phyloP scores from a whole-genome alignment of 177 flowering plant genomes.

The Vitis hybrid region DNA sequence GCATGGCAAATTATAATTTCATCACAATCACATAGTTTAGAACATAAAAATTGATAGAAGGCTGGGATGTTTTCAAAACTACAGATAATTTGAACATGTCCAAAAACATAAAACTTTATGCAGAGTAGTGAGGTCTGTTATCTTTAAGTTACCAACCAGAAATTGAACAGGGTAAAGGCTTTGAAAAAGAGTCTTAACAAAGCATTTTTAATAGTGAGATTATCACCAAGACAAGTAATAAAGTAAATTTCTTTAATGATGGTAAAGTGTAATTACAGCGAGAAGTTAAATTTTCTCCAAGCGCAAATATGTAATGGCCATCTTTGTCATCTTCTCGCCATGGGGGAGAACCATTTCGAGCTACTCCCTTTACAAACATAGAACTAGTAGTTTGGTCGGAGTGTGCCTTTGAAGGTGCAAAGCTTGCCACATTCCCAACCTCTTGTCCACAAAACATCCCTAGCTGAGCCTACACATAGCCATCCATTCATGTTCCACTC shows the following conservation, averaged over 20 bases:
- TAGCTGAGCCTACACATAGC: constrained; percentile 98
- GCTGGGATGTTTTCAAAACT: too few relatives aligned
- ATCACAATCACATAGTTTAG: too few relatives aligned
- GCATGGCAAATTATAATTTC: too few relatives aligned
- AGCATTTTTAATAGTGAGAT: background rate
- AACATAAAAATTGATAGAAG: too few relatives aligned
- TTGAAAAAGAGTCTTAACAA: background rate
- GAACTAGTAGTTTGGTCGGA: constrained; percentile 51
- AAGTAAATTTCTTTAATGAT: constrained; percentile 20
- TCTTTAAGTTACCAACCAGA: background rate
- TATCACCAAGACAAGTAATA: background rate
- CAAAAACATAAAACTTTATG: too few relatives aligned
- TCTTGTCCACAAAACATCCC: constrained; percentile 88
- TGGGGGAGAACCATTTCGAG: constrained; percentile 94
- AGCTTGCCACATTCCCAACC: constrained; percentile 77
- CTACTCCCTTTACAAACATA: constrained; percentile 64
- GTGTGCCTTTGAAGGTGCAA: constrained; percentile 59
- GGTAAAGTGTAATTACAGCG: constrained; percentile 87
- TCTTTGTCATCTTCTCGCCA: constrained; percentile 94
- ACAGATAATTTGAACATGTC: too few relatives aligned
- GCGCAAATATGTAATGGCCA: constrained; percentile 91
- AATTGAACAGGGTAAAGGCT: background rate
- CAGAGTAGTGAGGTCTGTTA: too few relatives aligned
- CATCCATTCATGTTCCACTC: constrained; percentile 64
- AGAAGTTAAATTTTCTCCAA: constrained; percentile 91